A percentile compares a stretch with the other conserved stretches of the same genome.
Evolutionary conservation across 2,329 filamentous ascomycete genomes (phyloP).

Genomic region (Ophiostoma angusticollis): DNA sequence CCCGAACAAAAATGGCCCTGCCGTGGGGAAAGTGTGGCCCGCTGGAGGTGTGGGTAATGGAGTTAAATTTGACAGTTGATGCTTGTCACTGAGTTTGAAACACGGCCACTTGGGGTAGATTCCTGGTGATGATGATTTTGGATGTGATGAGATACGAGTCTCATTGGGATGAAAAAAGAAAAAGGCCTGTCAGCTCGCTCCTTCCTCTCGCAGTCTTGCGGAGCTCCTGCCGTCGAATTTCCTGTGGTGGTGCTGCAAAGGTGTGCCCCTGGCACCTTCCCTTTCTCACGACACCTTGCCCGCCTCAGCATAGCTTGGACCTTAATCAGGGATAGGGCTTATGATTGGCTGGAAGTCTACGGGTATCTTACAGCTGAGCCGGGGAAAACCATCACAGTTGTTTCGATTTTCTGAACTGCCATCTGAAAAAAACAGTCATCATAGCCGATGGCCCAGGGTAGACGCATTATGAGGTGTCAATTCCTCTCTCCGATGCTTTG

Average conservation of each 20-base stretch:
- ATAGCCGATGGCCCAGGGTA: no score
- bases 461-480: no score
- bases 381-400: no score
- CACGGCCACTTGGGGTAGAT: not conserved
- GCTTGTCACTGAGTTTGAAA: conserved; percentile 2
- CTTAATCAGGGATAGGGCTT: conserved; percentile 12
- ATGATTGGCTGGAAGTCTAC: conserved; percentile 13
- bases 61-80: conserved; percentile 5
- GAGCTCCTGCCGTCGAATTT: no score
- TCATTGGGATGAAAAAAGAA: not conserved
- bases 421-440: no score
- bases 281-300: not conserved
- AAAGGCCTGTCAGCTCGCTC: no score
- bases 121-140: not conserved
- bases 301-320: conserved; percentile 2
- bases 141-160: conserved; percentile 2
- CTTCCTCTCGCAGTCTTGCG: no score
- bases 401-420: no score
- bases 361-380: no score
- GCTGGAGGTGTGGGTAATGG: conserved; percentile 4
- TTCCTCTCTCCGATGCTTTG: no score
- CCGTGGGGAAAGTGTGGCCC: conserved; percentile 5
- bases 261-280: conserved; percentile 2
- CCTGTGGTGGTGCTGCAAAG: no score
- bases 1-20: not conserved